Conservation (phyloP, 2,329 filamentous ascomycete species). For the Verticillium isaacii region DNA sequence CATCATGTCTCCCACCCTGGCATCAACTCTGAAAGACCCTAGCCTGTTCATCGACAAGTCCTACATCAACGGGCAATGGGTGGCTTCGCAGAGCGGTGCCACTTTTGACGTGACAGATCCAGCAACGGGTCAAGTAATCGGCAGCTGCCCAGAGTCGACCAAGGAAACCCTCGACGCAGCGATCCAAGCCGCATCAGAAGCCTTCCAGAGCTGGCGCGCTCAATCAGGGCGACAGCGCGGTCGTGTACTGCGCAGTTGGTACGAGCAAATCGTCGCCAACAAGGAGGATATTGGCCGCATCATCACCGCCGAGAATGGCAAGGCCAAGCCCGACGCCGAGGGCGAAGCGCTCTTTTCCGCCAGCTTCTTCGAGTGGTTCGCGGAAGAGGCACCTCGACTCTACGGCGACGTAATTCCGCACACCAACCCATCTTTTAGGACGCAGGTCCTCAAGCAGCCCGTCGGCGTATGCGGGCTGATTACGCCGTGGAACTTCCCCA, state of each 20-base stretch:
- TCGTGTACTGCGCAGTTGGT: conserved; percentile 55
- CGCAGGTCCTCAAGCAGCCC: conserved; percentile 37
- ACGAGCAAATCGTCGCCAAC: conserved; percentile 58
- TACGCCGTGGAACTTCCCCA: conserved; percentile 54
- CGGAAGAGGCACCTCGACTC: conserved; percentile 49
- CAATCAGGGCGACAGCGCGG: conserved; percentile 53
- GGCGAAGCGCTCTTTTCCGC: conserved; percentile 52
- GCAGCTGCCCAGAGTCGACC: conserved; percentile 65
- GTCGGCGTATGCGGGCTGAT: conserved; percentile 28
- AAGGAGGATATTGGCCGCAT: conserved; percentile 58
- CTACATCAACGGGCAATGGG: conserved; percentile 6
- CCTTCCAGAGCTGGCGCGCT: conserved; percentile 52
- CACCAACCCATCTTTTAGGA: conserved; percentile 49
- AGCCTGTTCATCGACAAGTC: conserved; percentile 4
- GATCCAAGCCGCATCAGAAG: conserved; percentile 61
- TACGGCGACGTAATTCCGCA: conserved; percentile 57
- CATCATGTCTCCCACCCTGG: conserved; percentile 1
- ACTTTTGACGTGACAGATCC: conserved; percentile 46
- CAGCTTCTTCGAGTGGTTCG: conserved; percentile 56
- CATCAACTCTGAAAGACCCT: conserved; percentile 2
- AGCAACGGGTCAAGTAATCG: conserved; percentile 60
- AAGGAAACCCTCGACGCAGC: conserved; percentile 60
- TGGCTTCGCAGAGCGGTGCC: not conserved
- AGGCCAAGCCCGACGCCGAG: conserved; percentile 53
- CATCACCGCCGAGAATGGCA: conserved; percentile 67